Conservation (phyloP, 257 asterid species). For the Primulina eburnea region DNA sequence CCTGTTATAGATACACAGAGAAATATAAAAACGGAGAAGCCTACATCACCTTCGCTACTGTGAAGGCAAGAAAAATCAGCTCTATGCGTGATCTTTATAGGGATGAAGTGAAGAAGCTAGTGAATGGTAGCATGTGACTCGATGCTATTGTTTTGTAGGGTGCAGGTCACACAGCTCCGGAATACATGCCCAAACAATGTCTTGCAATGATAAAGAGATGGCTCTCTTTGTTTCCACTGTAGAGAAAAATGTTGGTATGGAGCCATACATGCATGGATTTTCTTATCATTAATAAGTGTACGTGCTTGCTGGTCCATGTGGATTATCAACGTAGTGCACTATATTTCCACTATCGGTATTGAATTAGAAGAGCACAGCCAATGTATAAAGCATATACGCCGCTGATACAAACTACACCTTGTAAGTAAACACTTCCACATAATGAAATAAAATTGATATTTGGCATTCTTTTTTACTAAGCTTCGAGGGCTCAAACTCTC, state of each 20-base stretch:
- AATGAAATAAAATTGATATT: too few species aligned
- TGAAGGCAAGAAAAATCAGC: slow-evolving; percentile 15
- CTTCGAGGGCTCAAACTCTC: too few species aligned
- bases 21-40: neutral
- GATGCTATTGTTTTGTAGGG: slow-evolving; percentile 1
- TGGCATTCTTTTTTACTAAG: too few species aligned
- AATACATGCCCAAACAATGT: slow-evolving; percentile 19
- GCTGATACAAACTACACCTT: too few species aligned
- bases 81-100: neutral
- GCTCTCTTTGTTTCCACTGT: slow-evolving; percentile 9
- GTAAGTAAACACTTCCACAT: too few species aligned
- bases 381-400: too few species aligned
- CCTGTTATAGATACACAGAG: slow-evolving; percentile 19
- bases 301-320: too few species aligned
- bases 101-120: too few species aligned
- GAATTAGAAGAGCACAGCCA: too few species aligned
- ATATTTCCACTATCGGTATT: too few species aligned
- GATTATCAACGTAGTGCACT: too few species aligned
- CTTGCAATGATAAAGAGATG: slow-evolving; percentile 18
- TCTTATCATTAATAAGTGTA: too few species aligned
- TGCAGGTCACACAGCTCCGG: slow-evolving; percentile 20
- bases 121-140: neutral
- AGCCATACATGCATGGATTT: neutral
- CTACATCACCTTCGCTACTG: slow-evolving; percentile 17
- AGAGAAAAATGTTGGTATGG: neutral